These are phyloP conservation scores for Cordyceps fumosorosea DNA, from an alignment of 2,329 filamentous ascomycete genomes.

Conservation along the genomic window DNA sequence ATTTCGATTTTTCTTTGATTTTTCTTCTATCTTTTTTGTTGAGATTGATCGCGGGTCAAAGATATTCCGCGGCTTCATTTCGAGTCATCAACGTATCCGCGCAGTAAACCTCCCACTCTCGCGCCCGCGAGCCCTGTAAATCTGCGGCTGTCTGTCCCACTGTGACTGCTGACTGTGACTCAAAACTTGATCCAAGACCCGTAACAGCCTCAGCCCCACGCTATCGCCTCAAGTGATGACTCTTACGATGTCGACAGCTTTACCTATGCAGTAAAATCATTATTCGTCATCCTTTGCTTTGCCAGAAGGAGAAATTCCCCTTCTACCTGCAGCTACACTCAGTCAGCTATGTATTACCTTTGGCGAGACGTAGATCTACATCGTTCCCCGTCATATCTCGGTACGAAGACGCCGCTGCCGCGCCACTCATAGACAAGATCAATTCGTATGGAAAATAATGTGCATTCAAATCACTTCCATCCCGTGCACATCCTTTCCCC, in stretches of 20 bases:
- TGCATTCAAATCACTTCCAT: neutral
- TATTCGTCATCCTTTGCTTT: slow-evolving; percentile 8
- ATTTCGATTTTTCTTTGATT: too few species aligned
- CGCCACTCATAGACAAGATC: neutral
- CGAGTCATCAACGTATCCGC: slow-evolving; percentile 2
- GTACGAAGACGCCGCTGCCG: too few species aligned
- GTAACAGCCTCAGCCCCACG: slow-evolving; percentile 2
- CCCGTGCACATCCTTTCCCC: neutral
- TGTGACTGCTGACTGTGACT: slow-evolving; percentile 6
- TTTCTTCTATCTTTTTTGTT: too few species aligned
- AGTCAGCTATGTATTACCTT: neutral
- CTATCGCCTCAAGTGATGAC: neutral
- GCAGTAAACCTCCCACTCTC: neutral
- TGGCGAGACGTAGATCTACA: neutral
- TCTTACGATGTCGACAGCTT: neutral
- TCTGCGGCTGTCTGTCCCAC: neutral
- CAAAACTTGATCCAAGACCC: slow-evolving; percentile 1
- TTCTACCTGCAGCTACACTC: neutral
- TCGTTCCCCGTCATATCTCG: neutral
- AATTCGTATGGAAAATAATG: neutral
- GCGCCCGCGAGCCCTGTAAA: neutral
- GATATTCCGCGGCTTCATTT: neutral
- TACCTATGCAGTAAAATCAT: slow-evolving; percentile 4
- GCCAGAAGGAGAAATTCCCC: neutral
- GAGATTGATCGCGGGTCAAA: neutral